These are phyloP conservation scores for Plasmodium reichenowi DNA, from an alignment of 169 alveolate genomes.

Conservation along the genomic window DNA sequence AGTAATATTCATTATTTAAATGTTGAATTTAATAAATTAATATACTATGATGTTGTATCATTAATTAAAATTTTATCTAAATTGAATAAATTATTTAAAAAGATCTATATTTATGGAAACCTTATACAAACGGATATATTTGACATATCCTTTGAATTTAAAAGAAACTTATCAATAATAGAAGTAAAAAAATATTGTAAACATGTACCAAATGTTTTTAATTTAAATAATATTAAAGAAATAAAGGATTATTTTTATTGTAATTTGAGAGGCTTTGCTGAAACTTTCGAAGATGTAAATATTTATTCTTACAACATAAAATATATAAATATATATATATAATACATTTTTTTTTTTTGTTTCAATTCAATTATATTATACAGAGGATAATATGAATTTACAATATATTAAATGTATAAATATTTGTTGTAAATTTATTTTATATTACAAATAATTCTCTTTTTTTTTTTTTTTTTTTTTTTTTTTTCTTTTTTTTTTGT, in stretches of 20 bases:
- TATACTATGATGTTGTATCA: constrained; percentile 35
- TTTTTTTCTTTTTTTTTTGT: not conserved
- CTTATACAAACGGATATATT: constrained; percentile 55
- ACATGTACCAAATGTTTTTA: constrained; percentile 20
- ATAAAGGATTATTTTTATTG: constrained; percentile 14
- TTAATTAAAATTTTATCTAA: constrained; percentile 13
- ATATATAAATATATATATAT: not conserved
- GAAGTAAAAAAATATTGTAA: constrained; percentile 51
- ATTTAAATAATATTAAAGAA: constrained; percentile 37
- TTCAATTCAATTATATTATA: not conserved
- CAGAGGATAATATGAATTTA: no score
- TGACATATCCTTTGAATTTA: constrained; percentile 54
- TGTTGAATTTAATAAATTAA: constrained; percentile 54
- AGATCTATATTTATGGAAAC: constrained; percentile 57
- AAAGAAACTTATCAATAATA: constrained; percentile 34
- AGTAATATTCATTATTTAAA: constrained; percentile 36
- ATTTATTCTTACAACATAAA: not conserved
- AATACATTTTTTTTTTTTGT: not conserved
- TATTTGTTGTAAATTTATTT: not conserved
- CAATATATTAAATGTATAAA: not conserved
- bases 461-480: not conserved
- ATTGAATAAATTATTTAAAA: constrained; percentile 46
- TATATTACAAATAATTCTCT: not conserved
- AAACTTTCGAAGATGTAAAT: constrained; percentile 14
- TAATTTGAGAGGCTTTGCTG: constrained; percentile 47